A percentile compares a stretch with the other conserved stretches of the same genome.
These are phyloP conservation scores for Chimonanthus praecox DNA, from an alignment of 164 flowering plant species.

Conservation along the genomic window DNA sequence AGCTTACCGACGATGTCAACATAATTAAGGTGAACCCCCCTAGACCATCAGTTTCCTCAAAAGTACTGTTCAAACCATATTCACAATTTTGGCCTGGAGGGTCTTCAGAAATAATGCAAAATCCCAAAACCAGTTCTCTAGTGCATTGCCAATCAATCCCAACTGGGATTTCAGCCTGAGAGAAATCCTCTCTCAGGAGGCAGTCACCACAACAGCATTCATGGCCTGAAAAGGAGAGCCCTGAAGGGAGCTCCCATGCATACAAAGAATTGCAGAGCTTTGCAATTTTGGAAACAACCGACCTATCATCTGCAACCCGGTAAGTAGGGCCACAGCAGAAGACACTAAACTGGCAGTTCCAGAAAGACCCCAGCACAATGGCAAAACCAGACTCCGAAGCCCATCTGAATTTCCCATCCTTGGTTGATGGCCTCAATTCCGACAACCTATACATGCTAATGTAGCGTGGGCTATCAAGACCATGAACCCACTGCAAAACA, in stretches of 20 bases:
- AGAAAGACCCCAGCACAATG: constrained; percentile 71
- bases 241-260: constrained; percentile 80
- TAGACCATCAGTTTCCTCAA: constrained; percentile 10
- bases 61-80: constrained; percentile 5
- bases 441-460: constrained; percentile 48
- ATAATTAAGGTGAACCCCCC: constrained; percentile 67
- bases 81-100: constrained; percentile 17
- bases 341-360: constrained; percentile 51
- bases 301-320: constrained; percentile 13
- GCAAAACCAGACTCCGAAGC: constrained; percentile 55
- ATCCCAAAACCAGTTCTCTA: constrained; percentile 57
- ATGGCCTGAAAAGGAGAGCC: constrained; percentile 33
- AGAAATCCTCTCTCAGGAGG: constrained; percentile 42
- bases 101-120: constrained; percentile 42
- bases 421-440: constrained; percentile 39
- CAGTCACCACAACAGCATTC: constrained; percentile 58
- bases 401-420: constrained; percentile 25
- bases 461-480: constrained; percentile 41
- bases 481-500: constrained; percentile 68
- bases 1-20: constrained; percentile 63
- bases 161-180: constrained; percentile 38
- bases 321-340: constrained; percentile 70
- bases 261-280: constrained; percentile 28
- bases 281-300: constrained; percentile 29
- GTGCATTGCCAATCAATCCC: constrained; percentile 61